Conservation (phyloP, 371 early-diverging fungal genomes). For the Cokeromyces recurvatus region DNA sequence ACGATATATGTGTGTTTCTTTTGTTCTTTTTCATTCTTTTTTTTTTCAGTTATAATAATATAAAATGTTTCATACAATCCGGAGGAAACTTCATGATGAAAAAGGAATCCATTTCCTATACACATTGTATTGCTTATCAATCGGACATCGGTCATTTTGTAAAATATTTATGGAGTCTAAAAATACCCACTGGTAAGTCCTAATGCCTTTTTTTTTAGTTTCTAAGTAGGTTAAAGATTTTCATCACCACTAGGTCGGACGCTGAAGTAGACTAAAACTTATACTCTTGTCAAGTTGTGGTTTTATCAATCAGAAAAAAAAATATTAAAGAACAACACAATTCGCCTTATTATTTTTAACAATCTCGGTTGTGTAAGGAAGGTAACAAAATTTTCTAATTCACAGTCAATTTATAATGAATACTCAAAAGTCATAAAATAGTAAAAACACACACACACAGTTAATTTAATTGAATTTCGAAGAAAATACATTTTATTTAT, state of each 20-base stretch:
- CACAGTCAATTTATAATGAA: background rate
- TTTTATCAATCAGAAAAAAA: background rate
- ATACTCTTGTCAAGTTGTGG: constrained; percentile 1
- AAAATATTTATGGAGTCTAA: constrained; percentile 17
- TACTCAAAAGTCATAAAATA: too few relatives aligned
- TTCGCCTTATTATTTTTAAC: too few relatives aligned
- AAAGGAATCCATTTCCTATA: constrained; percentile 13
- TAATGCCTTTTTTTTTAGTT: constrained; percentile 16
- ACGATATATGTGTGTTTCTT: too few relatives aligned
- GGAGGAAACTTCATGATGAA: too few relatives aligned
- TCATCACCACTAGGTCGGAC: background rate
- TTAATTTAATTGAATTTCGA: background rate
- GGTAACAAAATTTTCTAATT: background rate
- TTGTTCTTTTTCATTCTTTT: too few relatives aligned
- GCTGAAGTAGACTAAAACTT: background rate
- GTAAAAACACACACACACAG: too few relatives aligned
- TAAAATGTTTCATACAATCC: too few relatives aligned
- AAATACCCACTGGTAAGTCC: constrained; percentile 34
- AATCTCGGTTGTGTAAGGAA: too few relatives aligned
- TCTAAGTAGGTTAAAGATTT: constrained; percentile 21
- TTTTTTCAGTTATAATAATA: too few relatives aligned
- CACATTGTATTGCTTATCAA: constrained; percentile 4
- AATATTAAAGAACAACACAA: too few relatives aligned
- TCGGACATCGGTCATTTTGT: constrained; percentile 28
- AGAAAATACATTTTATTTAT: background rate